Percentiles rank a stretch among this genome's conserved stretches.
phyloP scores from a whole-genome alignment of 345 rosid genomes.

The Hirschfeldia incana region DNA sequence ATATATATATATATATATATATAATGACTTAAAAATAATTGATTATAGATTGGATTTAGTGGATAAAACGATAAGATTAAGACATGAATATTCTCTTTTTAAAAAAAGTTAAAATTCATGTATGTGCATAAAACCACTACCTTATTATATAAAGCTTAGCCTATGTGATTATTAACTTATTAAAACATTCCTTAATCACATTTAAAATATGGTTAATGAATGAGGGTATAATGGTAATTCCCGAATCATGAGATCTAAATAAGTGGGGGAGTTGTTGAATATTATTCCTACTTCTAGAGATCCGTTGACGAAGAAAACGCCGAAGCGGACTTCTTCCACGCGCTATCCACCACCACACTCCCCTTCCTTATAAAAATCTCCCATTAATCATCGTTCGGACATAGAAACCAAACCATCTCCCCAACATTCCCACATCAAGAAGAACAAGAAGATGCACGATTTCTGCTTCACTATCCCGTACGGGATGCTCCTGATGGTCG shows the following conservation, averaged over 20 bases:
- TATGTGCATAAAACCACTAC: background rate
- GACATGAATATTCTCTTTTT: too few species aligned
- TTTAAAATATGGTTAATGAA: background rate
- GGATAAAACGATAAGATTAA: too few species aligned
- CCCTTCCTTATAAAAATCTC: background rate
- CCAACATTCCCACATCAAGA: background rate
- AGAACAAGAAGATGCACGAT: constrained; percentile 60
- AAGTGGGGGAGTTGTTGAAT: constrained; percentile 16
- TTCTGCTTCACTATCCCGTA: constrained; percentile 96
- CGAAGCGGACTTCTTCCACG: constrained; percentile 36
- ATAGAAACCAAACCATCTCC: background rate
- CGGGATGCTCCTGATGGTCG: constrained; percentile 68
- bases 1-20: too few species aligned
- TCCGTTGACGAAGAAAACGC: constrained; percentile 35
- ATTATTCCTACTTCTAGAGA: background rate
- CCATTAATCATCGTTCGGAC: background rate
- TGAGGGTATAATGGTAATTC: background rate
- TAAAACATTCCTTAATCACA: background rate
- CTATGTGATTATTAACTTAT: background rate
- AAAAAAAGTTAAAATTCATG: too few species aligned
- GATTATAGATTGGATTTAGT: too few species aligned
- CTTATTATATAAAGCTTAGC: background rate
- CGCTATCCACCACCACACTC: constrained; percentile 32
- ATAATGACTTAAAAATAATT: too few species aligned
- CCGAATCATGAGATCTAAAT: background rate